phyloP scores from a whole-genome alignment of 306 rosid genomes.

The Phaseolus lunatus region DNA sequence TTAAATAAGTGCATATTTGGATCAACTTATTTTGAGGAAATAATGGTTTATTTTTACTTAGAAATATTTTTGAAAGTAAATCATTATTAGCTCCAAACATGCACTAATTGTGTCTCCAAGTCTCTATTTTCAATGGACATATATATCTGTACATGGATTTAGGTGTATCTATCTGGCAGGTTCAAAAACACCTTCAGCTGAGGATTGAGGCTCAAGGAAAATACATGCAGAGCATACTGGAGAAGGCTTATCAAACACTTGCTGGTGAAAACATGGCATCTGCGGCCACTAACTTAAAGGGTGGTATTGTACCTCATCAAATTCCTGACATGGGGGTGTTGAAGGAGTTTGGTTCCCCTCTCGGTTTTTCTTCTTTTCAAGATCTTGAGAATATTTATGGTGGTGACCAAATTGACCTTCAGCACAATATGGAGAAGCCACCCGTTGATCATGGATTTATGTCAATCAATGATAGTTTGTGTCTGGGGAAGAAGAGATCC shows the following conservation, averaged over 20 bases:
- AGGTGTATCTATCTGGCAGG: constrained; percentile 57
- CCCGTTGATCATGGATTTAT: constrained; percentile 61
- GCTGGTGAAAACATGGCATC: constrained; percentile 91
- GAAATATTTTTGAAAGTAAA: not conserved
- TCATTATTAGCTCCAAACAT: not conserved
- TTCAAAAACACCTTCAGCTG: constrained; percentile 92
- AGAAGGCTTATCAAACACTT: constrained; percentile 98
- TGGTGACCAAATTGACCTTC: constrained; percentile 75
- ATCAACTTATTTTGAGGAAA: not conserved
- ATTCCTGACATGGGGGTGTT: constrained; percentile 67
- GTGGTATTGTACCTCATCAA: constrained; percentile 51
- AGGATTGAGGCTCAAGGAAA: constrained; percentile 99
- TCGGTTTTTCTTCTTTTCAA: constrained; percentile 82
- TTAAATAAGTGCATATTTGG: constrained; percentile 10
- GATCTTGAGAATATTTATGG: constrained; percentile 83
- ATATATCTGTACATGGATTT: constrained; percentile 39
- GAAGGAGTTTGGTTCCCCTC: constrained; percentile 79
- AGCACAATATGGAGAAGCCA: constrained; percentile 66
- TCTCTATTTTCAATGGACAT: not conserved
- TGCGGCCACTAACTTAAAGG: constrained; percentile 60
- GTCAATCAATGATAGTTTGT: constrained; percentile 52
- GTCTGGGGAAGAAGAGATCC: constrained; percentile 75
- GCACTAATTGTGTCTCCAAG: not conserved
- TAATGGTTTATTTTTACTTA: not conserved
- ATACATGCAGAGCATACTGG: constrained; percentile 98